phyloP scores from a whole-genome alignment of 768 basidiomycete species.

The Russula brevipes region DNA sequence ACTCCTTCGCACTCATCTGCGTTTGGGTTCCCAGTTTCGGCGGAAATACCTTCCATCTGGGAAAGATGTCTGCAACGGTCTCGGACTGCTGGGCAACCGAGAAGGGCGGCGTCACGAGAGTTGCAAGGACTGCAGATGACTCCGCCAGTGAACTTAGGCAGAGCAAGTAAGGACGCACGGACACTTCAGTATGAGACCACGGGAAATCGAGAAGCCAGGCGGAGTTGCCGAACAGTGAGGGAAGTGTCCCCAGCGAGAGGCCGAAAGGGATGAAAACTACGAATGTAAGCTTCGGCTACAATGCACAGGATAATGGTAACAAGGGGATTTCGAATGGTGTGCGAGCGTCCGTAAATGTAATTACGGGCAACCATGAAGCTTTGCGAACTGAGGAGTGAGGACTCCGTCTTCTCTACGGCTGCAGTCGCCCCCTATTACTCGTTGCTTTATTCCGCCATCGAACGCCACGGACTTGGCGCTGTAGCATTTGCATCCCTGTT shows the following conservation, averaged over 20 bases:
- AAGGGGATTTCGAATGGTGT: too few relatives aligned
- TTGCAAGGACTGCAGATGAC: conserved; percentile 38
- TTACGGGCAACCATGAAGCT: too few relatives aligned
- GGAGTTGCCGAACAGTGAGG: conserved; percentile 49
- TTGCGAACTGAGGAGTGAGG: too few relatives aligned
- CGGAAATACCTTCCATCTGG: conserved; percentile 1
- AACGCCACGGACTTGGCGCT: too few relatives aligned
- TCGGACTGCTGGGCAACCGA: conserved; percentile 36
- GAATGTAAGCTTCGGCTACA: not conserved
- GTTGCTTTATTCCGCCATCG: too few relatives aligned
- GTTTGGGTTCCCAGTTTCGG: not conserved
- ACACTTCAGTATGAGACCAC: conserved; percentile 38
- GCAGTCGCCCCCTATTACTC: too few relatives aligned
- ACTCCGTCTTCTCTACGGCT: too few relatives aligned
- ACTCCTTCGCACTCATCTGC: not conserved
- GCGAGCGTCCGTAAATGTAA: too few relatives aligned
- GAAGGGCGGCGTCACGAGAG: conserved; percentile 41
- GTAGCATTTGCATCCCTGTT: too few relatives aligned
- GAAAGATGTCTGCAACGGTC: too few relatives aligned
- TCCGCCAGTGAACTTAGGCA: not conserved
- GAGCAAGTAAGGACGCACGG: conserved; percentile 35
- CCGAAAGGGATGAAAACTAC: conserved; percentile 58
- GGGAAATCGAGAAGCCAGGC: conserved; percentile 28
- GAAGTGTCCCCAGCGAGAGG: conserved; percentile 48
- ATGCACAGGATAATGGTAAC: not conserved